Base-by-base conservation (phyloP, 441 rosid genomes). In the Viola pubescens region DNA sequence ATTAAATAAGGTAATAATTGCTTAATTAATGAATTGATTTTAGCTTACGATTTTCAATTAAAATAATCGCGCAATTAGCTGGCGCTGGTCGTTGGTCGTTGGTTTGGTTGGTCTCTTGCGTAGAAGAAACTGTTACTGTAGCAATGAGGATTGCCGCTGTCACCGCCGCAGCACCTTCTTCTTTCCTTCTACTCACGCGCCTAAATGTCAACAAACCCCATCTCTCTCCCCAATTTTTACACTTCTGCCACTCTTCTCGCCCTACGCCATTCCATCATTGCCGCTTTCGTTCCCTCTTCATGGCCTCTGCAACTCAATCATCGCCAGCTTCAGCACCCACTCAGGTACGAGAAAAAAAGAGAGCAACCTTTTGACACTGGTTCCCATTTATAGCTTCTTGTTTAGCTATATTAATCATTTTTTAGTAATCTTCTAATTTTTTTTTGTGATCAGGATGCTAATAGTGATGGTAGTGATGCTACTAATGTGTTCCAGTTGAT, bases 251-350 rank as follows among this genome's bases (percentile, higher is more conserved):
- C 59, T 66, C 73, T 59, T 58, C 50, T 51, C 48, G 48, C 72
- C 54, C 66, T 37, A 54, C 12, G 19, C 26, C 34, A 48, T 61
- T 42, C 48, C 71, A 38, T 48, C 65, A 13, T 52, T 67, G 73
- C 14, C 62, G 54, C 52, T 44, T 8, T 38, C 40, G 39, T 7
- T 44, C 74, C 50, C 70, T 72, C 64, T 69, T 77, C 73, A 82
- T 83, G 96, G 90, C 94, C 52, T 80, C 90, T 9, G 67, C 87
- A 39, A 37, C 89, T 79, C 89, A 69, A 72, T 74, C 85, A 54
- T 70, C 78, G 50, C 65, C 81, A 2, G 7, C 71, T 60, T 74
- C 85, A 54, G 70, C 78, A 51, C 65, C 80, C 3, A 9, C 71
- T 60, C 83, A 75, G 89, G 86, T 79, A 53, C 37, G 11, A 4